A percentile compares a stretch with the other conserved stretches of the same genome.
Evolutionary conservation across 2,329 filamentous ascomycete genomes (phyloP).

Genomic region (Stachybotrys chlorohalonatus): DNA sequence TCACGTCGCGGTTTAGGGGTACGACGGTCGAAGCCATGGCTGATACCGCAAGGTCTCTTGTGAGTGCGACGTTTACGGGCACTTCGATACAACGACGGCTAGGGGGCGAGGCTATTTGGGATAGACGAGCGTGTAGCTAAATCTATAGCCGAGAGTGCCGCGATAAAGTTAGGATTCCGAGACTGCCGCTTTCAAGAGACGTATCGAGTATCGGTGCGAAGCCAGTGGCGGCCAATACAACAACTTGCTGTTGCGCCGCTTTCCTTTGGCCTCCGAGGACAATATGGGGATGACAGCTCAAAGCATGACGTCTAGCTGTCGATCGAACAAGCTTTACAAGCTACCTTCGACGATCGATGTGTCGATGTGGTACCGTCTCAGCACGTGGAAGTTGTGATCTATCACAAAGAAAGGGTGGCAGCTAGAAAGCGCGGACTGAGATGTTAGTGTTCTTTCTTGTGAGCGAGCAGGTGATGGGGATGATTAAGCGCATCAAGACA

Average conservation of each 20-base stretch:
- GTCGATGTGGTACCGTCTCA: neutral
- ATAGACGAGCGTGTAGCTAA: too few species aligned
- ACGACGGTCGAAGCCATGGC: slow-evolving; percentile 17
- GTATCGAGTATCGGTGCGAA: too few species aligned
- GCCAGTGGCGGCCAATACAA: neutral
- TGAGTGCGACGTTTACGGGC: too few species aligned
- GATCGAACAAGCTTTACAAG: neutral
- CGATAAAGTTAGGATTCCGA: too few species aligned
- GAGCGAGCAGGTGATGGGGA: too few species aligned
- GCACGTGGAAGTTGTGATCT: neutral
- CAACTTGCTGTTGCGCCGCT: neutral
- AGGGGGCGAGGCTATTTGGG: too few species aligned
- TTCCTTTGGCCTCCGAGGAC: neutral
- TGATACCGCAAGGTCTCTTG: slow-evolving; percentile 2
- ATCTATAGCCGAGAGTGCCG: too few species aligned
- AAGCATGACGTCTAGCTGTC: neutral
- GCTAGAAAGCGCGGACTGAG: too few species aligned
- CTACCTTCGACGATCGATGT: neutral
- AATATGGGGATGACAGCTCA: neutral
- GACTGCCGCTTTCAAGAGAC: too few species aligned
- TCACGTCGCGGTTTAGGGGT: slow-evolving; percentile 15
- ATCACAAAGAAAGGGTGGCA: neutral
- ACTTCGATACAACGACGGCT: too few species aligned
- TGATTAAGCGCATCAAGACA: too few species aligned
- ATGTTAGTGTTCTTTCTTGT: neutral